Percentiles rank a stretch among this genome's conserved stretches.
These are phyloP conservation scores for Plantago elongata DNA, from an alignment of 257 asterid genomes.

Conservation along the genomic window DNA sequence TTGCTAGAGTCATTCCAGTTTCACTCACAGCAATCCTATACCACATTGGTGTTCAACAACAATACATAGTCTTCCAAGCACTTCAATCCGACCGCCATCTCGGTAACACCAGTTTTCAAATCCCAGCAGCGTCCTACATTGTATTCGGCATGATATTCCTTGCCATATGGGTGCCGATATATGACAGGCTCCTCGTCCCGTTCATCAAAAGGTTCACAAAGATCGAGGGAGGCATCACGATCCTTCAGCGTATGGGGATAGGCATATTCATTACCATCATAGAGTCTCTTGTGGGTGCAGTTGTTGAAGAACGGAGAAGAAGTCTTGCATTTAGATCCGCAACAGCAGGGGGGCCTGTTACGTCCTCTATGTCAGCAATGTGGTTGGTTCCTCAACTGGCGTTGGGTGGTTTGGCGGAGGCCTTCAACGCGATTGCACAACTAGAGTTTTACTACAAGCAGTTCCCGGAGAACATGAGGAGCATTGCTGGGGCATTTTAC, in stretches of 20 bases:
- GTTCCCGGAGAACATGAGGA: slow-evolving; percentile 88
- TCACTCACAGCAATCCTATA: slow-evolving; percentile 52
- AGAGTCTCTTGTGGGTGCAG: slow-evolving; percentile 37
- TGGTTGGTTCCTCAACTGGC: slow-evolving; percentile 71
- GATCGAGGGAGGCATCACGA: slow-evolving; percentile 48
- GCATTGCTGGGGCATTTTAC: slow-evolving; percentile 58
- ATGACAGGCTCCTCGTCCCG: slow-evolving; percentile 57
- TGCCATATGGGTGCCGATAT: slow-evolving; percentile 50
- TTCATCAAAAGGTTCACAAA: slow-evolving; percentile 27
- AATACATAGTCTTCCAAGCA: slow-evolving; percentile 71
- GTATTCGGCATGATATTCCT: slow-evolving; percentile 61
- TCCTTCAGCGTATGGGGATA: slow-evolving; percentile 63
- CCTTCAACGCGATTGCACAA: slow-evolving; percentile 54
- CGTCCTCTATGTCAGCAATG: slow-evolving; percentile 45
- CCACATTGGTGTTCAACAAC: slow-evolving; percentile 51
- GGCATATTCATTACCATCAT: slow-evolving; percentile 45
- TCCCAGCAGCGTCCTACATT: slow-evolving; percentile 63
- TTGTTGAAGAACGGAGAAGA: slow-evolving; percentile 50
- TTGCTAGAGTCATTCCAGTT: slow-evolving; percentile 54
- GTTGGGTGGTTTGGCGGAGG: slow-evolving; percentile 63
- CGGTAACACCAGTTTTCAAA: slow-evolving; percentile 39
- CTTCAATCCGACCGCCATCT: slow-evolving; percentile 59
- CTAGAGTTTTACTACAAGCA: slow-evolving; percentile 65
- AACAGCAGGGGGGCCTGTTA: too few relatives aligned
- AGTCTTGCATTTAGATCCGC: slow-evolving; percentile 12